These are phyloP conservation scores for Saccharomycopsis sp. DNA, from an alignment of 805 yeast genomes.

Conservation along the genomic window DNA sequence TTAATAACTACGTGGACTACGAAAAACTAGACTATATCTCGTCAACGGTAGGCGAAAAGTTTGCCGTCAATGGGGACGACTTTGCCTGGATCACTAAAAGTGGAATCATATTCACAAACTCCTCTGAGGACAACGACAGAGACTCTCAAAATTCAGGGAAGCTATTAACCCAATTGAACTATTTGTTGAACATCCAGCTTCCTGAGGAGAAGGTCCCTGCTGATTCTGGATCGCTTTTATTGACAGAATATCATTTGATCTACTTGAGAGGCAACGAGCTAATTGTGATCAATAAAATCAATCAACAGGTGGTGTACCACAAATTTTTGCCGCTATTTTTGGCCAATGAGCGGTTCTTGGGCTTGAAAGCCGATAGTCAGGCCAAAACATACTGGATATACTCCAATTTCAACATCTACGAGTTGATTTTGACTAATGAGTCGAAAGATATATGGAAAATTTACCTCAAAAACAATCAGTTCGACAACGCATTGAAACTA, in stretches of 20 bases:
- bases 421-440: conserved; percentile 65
- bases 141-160: conserved; percentile 9
- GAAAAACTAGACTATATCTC: conserved; percentile 34
- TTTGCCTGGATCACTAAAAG: conserved; percentile 44
- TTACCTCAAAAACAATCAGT: conserved; percentile 44
- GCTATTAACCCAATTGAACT: conserved; percentile 32
- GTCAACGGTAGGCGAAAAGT: conserved; percentile 28
- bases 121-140: conserved; percentile 12
- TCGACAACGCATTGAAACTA: conserved; percentile 56
- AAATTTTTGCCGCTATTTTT: conserved; percentile 32
- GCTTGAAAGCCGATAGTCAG: conserved; percentile 43
- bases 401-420: conserved; percentile 55
- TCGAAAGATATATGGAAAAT: conserved; percentile 68
- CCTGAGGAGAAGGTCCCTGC: conserved; percentile 26
- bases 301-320: conserved; percentile 39
- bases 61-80: conserved; percentile 23
- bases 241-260: conserved; percentile 51
- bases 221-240: conserved; percentile 33
- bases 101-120: conserved; percentile 36
- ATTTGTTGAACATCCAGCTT: conserved; percentile 35
- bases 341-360: conserved; percentile 35
- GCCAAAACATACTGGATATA: conserved; percentile 71
- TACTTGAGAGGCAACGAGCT: conserved; percentile 38
- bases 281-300: conserved; percentile 44
- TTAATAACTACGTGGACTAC: conserved; percentile 29